These are phyloP conservation scores for Fragilaria radians DNA, from an alignment of 108 stramenopile species.

Conservation along the genomic window DNA sequence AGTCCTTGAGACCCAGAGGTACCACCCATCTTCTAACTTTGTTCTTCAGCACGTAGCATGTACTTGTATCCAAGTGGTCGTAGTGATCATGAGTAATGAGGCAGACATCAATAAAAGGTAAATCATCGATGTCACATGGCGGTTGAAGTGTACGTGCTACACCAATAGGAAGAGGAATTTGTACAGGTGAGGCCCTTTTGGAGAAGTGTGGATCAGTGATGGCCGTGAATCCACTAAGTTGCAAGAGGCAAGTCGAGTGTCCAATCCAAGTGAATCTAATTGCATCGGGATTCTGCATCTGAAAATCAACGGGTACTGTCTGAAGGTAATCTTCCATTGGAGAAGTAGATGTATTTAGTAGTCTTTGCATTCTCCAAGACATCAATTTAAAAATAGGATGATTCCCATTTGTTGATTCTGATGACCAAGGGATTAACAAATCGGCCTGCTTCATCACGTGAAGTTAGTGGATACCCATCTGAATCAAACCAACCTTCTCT, in stretches of 20 bases:
- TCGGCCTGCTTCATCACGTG: conserved; percentile 59
- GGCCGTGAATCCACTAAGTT: conserved; percentile 50
- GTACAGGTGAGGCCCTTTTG: conserved; percentile 46
- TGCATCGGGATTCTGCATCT: background rate
- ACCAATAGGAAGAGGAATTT: conserved; percentile 27
- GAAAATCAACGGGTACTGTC: background rate
- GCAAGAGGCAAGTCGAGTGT: conserved; percentile 63
- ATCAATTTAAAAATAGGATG: conserved; percentile 46
- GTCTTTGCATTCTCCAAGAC: conserved; percentile 44
- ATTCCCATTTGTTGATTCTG: conserved; percentile 62
- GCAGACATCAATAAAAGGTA: conserved; percentile 57
- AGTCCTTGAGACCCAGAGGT: conserved; percentile 66
- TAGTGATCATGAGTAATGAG: conserved; percentile 86
- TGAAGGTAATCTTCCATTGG: background rate
- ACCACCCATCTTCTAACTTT: conserved; percentile 62
- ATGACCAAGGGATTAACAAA: conserved; percentile 84
- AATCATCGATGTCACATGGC: conserved; percentile 42
- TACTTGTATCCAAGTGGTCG: conserved; percentile 73
- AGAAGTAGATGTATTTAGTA: background rate
- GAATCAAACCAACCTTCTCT: conserved; percentile 62
- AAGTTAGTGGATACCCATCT: conserved; percentile 64
- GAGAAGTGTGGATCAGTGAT: conserved; percentile 78
- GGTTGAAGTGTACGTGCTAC: conserved; percentile 48
- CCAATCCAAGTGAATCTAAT: conserved; percentile 77
- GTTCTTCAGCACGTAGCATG: conserved; percentile 38